Percentiles rank a stretch among this genome's conserved stretches.
Evolutionary conservation across 164 flowering plant species (phyloP).

Genomic region (Brasenia schreberi): DNA sequence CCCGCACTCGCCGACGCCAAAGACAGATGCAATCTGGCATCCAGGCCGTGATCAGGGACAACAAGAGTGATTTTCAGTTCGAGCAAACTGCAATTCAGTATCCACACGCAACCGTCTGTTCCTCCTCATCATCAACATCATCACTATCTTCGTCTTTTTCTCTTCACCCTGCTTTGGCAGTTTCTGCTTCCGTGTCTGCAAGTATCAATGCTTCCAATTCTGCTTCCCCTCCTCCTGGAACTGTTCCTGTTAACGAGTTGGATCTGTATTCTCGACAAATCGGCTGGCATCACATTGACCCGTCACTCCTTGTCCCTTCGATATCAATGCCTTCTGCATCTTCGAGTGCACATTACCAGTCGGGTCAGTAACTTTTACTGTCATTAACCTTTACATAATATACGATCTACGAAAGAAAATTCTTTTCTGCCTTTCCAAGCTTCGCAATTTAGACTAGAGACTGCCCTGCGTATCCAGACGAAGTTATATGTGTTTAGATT

Average conservation of each 20-base stretch:
- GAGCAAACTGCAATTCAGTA: not conserved
- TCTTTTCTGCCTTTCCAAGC: not conserved
- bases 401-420: not conserved
- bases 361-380: constrained; percentile 26
- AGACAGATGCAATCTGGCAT: constrained; percentile 1
- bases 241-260: not conserved
- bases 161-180: not conserved
- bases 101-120: not conserved
- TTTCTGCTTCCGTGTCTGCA: not conserved
- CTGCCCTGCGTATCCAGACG: not conserved
- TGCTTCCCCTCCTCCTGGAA: not conserved
- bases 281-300: not conserved
- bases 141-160: not conserved
- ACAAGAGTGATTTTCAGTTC: not conserved
- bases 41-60: not conserved
- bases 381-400: not conserved
- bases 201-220: not conserved
- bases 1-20: constrained; percentile 2
- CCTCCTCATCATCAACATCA: not conserved
- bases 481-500: not conserved
- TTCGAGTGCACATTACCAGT: constrained; percentile 32
- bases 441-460: not conserved
- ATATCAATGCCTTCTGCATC: constrained; percentile 22
- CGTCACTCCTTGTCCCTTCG: constrained; percentile 6
- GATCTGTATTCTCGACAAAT: not conserved